Percentiles rank a stretch among this genome's conserved stretches.
Evolutionary conservation across 176 grass and related monocot species (phyloP).

Genomic region (Carex scoparia): DNA sequence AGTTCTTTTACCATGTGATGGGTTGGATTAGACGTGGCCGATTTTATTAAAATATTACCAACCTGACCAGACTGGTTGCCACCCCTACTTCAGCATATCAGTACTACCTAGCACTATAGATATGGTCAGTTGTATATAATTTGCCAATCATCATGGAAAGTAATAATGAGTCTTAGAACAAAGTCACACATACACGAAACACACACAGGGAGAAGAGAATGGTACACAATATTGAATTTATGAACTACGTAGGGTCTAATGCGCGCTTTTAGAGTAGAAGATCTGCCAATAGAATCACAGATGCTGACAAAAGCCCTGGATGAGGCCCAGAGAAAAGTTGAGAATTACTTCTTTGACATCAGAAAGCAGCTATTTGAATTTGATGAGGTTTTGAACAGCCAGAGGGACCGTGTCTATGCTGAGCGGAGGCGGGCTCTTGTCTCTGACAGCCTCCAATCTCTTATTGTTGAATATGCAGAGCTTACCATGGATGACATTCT

Average conservation of each 20-base stretch:
- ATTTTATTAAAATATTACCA: conserved; percentile 5
- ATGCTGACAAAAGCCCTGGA: conserved; percentile 97
- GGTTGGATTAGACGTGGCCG: neutral
- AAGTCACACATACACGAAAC: neutral
- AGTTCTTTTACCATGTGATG: neutral
- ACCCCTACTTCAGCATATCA: no score
- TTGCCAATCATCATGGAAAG: neutral
- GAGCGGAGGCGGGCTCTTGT: conserved; percentile 82
- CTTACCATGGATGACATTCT: conserved; percentile 97
- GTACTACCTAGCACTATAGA: no score
- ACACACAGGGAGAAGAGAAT: neutral
- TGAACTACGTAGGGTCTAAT: conserved; percentile 67
- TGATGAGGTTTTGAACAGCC: conserved; percentile 98
- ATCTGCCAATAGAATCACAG: conserved; percentile 96
- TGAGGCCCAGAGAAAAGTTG: conserved; percentile 97
- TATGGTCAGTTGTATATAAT: no score
- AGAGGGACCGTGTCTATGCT: conserved; percentile 89
- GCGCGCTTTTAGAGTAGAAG: conserved; percentile 93
- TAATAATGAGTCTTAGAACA: neutral
- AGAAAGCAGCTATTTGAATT: conserved; percentile 95
- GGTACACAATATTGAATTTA: conserved; percentile 14
- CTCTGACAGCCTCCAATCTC: conserved; percentile 73
- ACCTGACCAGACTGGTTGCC: neutral
- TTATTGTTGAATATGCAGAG: conserved; percentile 94
- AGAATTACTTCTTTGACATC: conserved; percentile 99